Evolutionary conservation across 257 asterid genomes (phyloP).

Genomic region (Verbascum thapsus): DNA sequence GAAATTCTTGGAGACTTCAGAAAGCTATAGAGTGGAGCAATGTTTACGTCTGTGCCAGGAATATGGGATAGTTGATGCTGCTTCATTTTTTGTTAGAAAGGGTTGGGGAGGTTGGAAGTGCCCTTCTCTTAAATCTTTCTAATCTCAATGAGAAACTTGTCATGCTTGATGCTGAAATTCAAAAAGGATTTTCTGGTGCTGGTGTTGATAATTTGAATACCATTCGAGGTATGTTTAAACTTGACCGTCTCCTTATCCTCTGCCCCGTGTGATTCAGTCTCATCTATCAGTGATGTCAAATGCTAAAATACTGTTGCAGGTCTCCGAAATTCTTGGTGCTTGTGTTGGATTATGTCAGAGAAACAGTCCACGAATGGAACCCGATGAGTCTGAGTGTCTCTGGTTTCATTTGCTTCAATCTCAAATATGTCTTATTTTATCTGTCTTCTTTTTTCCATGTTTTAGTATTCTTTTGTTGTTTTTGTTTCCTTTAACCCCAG

Average conservation of each 20-base stretch:
- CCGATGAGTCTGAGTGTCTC: conserved; percentile 85
- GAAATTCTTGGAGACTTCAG: conserved; percentile 91
- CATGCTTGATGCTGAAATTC: conserved; percentile 62
- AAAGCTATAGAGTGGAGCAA: conserved; percentile 91
- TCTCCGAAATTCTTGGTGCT: conserved; percentile 73
- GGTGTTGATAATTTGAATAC: conserved; percentile 42
- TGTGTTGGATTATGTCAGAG: conserved; percentile 90
- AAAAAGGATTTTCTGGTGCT: conserved; percentile 44
- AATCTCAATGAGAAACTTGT: conserved; percentile 62
- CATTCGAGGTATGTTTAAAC: conserved; percentile 57
- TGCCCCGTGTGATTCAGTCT: conserved; percentile 24
- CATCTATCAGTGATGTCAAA: conserved; percentile 17
- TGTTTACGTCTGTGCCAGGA: conserved; percentile 94
- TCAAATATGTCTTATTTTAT: conserved; percentile 26
- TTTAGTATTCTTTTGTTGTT: not conserved
- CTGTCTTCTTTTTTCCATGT: conserved; percentile 19
- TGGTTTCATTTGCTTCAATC: conserved; percentile 85
- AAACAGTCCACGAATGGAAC: conserved; percentile 85
- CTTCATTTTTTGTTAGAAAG: conserved; percentile 94
- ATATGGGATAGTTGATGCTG: conserved; percentile 78
- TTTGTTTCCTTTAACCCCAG: conserved; percentile 13
- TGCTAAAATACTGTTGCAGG: conserved; percentile 55
- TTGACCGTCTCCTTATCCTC: conserved; percentile 30
- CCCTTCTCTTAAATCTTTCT: conserved; percentile 75
- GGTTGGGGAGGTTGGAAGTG: conserved; percentile 96